These are phyloP conservation scores for Crotalaria pallida DNA, from an alignment of 306 rosid species.

Conservation along the genomic window DNA sequence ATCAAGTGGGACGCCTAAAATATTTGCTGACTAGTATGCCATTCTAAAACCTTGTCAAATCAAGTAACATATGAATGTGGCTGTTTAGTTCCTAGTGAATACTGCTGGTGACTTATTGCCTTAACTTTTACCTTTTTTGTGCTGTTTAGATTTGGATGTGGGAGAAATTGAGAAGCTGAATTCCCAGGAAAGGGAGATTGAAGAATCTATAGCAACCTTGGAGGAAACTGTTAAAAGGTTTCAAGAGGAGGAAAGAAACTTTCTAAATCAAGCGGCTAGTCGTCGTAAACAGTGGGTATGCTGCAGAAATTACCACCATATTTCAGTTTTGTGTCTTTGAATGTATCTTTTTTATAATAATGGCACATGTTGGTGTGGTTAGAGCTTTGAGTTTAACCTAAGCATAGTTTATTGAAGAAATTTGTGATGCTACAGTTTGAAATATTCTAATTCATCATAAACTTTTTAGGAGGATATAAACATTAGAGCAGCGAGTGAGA, in stretches of 20 bases:
- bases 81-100: neutral
- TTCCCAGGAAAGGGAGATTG: conserved; percentile 51
- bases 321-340: neutral
- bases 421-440: neutral
- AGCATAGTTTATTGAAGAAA: neutral
- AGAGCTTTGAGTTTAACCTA: neutral
- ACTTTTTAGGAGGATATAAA: conserved; percentile 55
- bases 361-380: neutral
- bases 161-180: conserved; percentile 66
- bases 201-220: conserved; percentile 40
- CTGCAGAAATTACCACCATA: neutral
- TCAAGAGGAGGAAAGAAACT: conserved; percentile 47
- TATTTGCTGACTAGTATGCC: conserved; percentile 60
- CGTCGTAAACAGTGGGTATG: conserved; percentile 69
- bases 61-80: neutral
- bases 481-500: conserved; percentile 37
- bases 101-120: neutral
- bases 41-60: conserved; percentile 10
- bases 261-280: conserved; percentile 57
- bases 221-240: conserved; percentile 43
- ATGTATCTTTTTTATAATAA: neutral
- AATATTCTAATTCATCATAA: conserved; percentile 2
- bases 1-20: conserved; percentile 45
- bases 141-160: conserved; percentile 50
- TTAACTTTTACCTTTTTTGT: neutral